Base-by-base conservation (phyloP, 2,329 filamentous ascomycete species). In the Stagonosporopsis vannaccii region DNA sequence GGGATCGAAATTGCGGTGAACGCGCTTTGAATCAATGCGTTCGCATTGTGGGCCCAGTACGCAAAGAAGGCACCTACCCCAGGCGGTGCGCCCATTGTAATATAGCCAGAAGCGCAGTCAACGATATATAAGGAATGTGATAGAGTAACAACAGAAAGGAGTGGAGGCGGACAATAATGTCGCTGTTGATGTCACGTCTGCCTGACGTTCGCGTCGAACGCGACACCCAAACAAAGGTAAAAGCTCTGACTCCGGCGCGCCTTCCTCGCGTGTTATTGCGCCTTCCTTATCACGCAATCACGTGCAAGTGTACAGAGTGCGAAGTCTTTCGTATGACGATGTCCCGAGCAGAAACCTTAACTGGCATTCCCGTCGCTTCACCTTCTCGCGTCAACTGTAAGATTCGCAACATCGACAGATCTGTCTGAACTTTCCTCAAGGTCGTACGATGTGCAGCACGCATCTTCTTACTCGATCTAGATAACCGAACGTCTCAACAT, bases 11-110 rank as follows among this genome's bases (percentile, higher is more conserved):
- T 39, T 44, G 37, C 47, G 47, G 47, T 44, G 32, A 39, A 44
- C 25, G n/a, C 19, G 36, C 36, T 37, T 19, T 30, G 42, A 42
- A 51, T 45, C 47, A 51, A 35, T 47, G 48, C 53, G 19, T 49
- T 20, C 13, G 28, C 42, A 48, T 30, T 56, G 53, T 51, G 47
- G 53, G 53, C 47, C 53, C 20, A 48, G 23, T 37, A 46, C 23
- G 30, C 19, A 49, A 36, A 44, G 25, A 37, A 25, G 15, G 25
- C 19, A 71, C 69, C 62, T 53, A 68, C 65, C 37, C 66, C 66
- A 56, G 69, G 69, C 51, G 69, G 69, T 37, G 67, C 67, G 37
- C 47, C 53, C 53, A 56, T 56, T 12, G 37, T 20, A 15, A n/a
- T 5, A 36, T 9, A 17, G 43, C 2, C n/a, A 23, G 47, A 32